phyloP scores from a whole-genome alignment of 2,329 filamentous ascomycete genomes.

The Calonectria naviculata region DNA sequence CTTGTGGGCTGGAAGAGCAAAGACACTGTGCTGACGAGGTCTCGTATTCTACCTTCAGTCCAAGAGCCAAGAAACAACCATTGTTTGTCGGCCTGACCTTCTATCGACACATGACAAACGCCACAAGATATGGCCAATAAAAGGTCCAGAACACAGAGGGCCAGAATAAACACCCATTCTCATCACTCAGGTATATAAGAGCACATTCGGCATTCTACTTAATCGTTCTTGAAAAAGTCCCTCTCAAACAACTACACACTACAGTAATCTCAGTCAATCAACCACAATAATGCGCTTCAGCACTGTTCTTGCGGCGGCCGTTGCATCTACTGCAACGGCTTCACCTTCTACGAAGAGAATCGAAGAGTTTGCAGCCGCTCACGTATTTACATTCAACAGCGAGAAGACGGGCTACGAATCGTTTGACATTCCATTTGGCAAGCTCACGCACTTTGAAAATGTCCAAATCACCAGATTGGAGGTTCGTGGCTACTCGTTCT shows the following conservation, averaged over 20 bases:
- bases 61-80: no score
- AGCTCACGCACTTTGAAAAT: constrained; percentile 9
- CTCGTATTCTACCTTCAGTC: background rate
- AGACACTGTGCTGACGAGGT: background rate
- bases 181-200: background rate
- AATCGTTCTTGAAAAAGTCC: background rate
- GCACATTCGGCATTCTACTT: background rate
- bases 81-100: no score
- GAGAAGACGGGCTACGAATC: background rate
- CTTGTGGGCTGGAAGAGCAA: background rate
- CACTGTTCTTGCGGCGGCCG: background rate
- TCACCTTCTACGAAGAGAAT: background rate
- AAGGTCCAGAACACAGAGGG: no score
- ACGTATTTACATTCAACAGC: background rate
- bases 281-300: background rate
- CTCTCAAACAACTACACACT: background rate
- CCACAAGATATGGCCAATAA: no score
- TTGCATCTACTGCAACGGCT: background rate
- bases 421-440: constrained; percentile 15
- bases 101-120: no score
- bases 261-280: background rate
- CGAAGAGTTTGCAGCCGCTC: background rate
- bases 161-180: no score
- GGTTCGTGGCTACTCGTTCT: constrained; percentile 19
- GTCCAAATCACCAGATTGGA: constrained; percentile 13